phyloP scores from a whole-genome alignment of 179 eudicot genomes.

The Pouteria campechiana region DNA sequence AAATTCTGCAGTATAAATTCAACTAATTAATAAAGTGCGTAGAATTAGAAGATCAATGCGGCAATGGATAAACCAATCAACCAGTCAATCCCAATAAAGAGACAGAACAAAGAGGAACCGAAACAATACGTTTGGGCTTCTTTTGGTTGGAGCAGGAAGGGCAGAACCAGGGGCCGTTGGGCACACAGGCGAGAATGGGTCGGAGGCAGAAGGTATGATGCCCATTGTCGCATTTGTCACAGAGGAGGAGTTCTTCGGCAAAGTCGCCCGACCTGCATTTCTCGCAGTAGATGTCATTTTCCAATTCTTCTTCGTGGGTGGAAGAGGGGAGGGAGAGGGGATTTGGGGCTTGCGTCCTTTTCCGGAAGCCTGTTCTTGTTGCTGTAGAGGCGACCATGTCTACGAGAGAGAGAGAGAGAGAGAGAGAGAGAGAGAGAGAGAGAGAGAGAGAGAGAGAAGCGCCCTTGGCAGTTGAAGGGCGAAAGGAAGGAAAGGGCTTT shows the following conservation, averaged over 20 bases:
- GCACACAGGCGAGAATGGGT: conserved; percentile 51
- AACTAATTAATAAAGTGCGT: too few relatives aligned
- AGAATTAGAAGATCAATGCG: too few relatives aligned
- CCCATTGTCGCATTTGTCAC: conserved; percentile 63
- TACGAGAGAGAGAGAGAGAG: background rate
- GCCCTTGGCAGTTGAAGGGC: background rate
- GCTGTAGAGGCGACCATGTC: too few relatives aligned
- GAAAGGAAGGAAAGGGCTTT: background rate
- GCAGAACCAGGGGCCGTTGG: conserved; percentile 56
- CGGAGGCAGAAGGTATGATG: conserved; percentile 54
- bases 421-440: conserved; percentile 2
- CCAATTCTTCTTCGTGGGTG: conserved; percentile 9
- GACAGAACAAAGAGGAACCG: too few relatives aligned
- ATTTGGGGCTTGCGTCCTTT: conserved; percentile 38
- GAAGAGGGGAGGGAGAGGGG: conserved; percentile 3
- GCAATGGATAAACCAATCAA: too few relatives aligned
- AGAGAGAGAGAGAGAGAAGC: background rate
- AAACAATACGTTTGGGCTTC: conserved; percentile 23
- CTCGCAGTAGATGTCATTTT: conserved; percentile 32
- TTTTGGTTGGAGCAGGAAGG: conserved; percentile 25
- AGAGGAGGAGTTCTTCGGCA: conserved; percentile 35
- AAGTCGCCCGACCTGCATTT: conserved; percentile 52
- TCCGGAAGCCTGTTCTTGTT: conserved; percentile 17
- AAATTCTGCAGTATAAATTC: conserved; percentile 78
- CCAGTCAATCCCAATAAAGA: too few relatives aligned